phyloP scores from a whole-genome alignment of 2,329 filamentous ascomycete species.

The Ascocoryne sarcoides region DNA sequence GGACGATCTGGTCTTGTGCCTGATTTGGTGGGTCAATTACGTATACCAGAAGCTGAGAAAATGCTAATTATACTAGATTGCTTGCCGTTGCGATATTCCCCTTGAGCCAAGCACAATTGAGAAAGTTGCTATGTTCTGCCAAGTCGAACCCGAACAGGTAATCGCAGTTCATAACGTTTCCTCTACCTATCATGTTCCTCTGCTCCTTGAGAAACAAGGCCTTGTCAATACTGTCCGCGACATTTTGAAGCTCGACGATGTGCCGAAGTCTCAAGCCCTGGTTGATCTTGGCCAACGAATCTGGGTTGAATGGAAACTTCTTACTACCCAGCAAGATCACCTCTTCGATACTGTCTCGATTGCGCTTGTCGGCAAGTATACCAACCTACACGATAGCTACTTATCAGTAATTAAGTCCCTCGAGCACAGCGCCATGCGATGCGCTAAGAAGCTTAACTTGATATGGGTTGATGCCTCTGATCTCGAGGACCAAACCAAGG shows the following conservation, averaged over 20 bases:
- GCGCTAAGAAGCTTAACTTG: conserved; percentile 68
- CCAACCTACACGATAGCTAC: conserved; percentile 76
- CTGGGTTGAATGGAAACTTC: conserved; percentile 69
- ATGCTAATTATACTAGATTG: conserved; percentile 50
- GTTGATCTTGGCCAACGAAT: conserved; percentile 55
- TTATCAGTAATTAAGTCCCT: conserved; percentile 76
- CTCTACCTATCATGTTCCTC: conserved; percentile 87
- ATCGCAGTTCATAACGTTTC: conserved; percentile 83
- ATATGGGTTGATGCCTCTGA: conserved; percentile 79
- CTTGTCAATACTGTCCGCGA: conserved; percentile 59
- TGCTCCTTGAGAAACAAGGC: conserved; percentile 79
- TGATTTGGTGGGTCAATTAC: conserved; percentile 15
- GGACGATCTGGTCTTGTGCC: conserved; percentile 52
- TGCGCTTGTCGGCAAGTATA: conserved; percentile 89
- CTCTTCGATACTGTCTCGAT: conserved; percentile 66
- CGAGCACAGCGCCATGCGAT: conserved; percentile 86
- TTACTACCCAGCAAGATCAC: conserved; percentile 59
- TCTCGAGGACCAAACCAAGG: conserved; percentile 59
- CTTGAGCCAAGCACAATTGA: conserved; percentile 66
- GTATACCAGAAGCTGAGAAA: neutral
- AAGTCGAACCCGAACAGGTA: conserved; percentile 78
- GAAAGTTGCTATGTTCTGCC: conserved; percentile 86
- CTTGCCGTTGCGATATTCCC: conserved; percentile 76
- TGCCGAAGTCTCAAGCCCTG: conserved; percentile 44
- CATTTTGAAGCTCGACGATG: conserved; percentile 54